Evolutionary conservation across 2,329 filamentous ascomycete species (phyloP), one percentile per base, ranked within the genome.

Genomic region (Alternaria angustiovoidea): DNA sequence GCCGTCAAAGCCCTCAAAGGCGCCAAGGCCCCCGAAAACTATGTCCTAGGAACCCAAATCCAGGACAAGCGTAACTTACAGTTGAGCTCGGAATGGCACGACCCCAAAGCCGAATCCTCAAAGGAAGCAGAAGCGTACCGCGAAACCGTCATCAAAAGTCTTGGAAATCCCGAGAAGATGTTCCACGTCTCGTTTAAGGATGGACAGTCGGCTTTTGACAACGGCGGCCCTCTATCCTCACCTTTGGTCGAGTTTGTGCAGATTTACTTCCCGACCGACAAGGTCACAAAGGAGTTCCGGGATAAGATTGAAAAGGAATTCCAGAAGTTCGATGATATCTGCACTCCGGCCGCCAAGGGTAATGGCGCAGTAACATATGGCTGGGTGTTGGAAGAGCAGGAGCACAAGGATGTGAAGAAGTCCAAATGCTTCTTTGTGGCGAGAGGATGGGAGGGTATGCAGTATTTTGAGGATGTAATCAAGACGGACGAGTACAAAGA

Each of bases 371-470:
- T 60, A 16, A 34, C 46, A n/a, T 56, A 47, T 30, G 57, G 57
- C 4, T 60, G 57, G 53, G 53, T 47, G 16, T 1, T 60, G 30
- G 57, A 60, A 16, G 57, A 60, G 16, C 39, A 56, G 32, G 57
- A 60, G 4, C 52, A 60, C 32, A 48, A 51, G 32, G 47, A 42
- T 32, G 11, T 56, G 9, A 36, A 47, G 30, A 36, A 51, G 32
- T 2, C 46, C 2, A 42, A 34, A 3, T 56, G 57, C 30, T 57
- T 60, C 32, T 36, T 60, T 28, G 57, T 60, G 34, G 41, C 46
- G 2, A 60, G 57, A 41, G 47, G 57, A 5, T 60, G 57, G 53
- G 53, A 57, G 34, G 41, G 53, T 8, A 60, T 60, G 57, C 39
- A 36, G 46, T 49, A n/a, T 38, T 60, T 60, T 43, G 46, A 57